These are phyloP conservation scores for Beta macrorhiza DNA, from an alignment of 179 eudicot species.

Conservation along the genomic window DNA sequence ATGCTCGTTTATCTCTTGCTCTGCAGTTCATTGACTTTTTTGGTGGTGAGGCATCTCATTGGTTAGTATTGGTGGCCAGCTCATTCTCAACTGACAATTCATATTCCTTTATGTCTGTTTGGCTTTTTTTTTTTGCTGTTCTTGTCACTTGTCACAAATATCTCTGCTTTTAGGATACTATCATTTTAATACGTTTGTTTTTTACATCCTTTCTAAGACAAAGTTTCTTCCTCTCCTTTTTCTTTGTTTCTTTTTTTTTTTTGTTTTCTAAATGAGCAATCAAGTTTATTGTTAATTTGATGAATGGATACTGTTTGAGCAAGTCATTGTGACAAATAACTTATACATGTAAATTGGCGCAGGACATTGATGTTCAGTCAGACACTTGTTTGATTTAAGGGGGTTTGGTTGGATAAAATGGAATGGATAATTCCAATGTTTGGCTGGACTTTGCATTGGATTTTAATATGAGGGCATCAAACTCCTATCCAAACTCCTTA, in stretches of 20 bases:
- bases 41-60: conserved; percentile 68
- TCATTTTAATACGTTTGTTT: not conserved
- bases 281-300: not conserved
- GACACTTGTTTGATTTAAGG: no score
- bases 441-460: no score
- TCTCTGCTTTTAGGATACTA: not conserved
- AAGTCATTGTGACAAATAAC: not conserved
- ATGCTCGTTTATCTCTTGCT: conserved; percentile 73
- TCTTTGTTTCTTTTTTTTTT: not conserved
- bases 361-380: no score
- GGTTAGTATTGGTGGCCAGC: conserved; percentile 53
- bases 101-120: not conserved
- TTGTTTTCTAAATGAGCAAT: not conserved
- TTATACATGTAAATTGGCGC: no score
- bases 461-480: no score
- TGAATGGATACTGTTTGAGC: conserved; percentile 1
- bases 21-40: conserved; percentile 84
- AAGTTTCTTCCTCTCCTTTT: not conserved
- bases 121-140: not conserved
- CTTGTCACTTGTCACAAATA: not conserved
- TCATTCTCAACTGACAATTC: conserved; percentile 3
- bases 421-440: no score
- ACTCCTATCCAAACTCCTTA: no score
- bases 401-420: no score
- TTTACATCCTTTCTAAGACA: not conserved